A percentile compares a stretch with the other conserved stretches of the same genome.
These are phyloP conservation scores for Hordeum pubiflorum DNA, from an alignment of 202 grass and related monocot species.

Conservation along the genomic window DNA sequence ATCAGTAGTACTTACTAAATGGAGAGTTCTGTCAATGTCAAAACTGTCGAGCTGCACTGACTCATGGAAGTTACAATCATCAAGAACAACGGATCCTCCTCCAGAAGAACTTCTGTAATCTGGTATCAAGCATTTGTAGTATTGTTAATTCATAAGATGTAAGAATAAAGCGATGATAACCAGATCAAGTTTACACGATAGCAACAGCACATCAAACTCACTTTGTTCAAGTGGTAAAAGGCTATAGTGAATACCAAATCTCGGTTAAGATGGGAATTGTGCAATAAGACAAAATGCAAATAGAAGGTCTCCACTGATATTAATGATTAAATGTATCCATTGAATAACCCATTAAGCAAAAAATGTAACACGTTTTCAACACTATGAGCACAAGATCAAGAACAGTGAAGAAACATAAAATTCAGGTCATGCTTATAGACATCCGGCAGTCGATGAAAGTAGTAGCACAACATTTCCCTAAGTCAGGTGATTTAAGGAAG, in stretches of 20 bases:
- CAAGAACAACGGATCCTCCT: constrained; percentile 74
- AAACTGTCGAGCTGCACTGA: constrained; percentile 96
- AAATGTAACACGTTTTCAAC: not conserved
- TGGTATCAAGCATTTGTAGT: constrained; percentile 13
- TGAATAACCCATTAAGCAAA: not conserved
- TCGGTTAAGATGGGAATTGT: not conserved
- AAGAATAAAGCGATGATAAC: not conserved
- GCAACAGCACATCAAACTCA: not conserved
- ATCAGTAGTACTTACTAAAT: constrained; percentile 51
- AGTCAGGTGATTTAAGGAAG: not conserved
- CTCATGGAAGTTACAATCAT: constrained; percentile 99
- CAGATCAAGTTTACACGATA: not conserved
- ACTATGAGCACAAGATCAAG: not conserved
- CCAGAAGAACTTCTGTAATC: constrained; percentile 92
- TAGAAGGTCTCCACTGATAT: not conserved
- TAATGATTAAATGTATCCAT: not conserved
- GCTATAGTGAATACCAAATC: not conserved
- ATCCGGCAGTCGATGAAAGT: not conserved
- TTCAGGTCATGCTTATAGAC: not conserved
- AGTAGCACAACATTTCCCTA: not conserved
- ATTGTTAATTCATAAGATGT: not conserved
- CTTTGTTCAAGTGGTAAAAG: not conserved
- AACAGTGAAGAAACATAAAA: not conserved
- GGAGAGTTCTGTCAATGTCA: constrained; percentile 82
- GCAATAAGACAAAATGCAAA: not conserved